Conservation (phyloP, 2,329 filamentous ascomycete species). For the Diaporthe amygdali region DNA sequence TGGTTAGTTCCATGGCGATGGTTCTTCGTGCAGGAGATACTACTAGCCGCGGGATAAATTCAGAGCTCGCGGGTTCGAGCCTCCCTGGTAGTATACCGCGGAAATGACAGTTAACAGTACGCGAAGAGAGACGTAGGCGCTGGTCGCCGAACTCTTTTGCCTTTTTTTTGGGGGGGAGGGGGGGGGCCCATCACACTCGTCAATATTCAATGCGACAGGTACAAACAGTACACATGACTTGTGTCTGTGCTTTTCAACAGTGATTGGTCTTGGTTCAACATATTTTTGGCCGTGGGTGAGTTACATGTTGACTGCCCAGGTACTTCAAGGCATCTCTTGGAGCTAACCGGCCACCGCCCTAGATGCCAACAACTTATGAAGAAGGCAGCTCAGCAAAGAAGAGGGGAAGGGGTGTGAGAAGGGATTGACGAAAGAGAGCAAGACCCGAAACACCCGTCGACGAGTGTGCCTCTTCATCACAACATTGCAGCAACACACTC, state of each 20-base stretch:
- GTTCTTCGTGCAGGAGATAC: neutral
- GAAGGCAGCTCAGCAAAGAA: neutral
- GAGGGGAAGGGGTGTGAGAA: neutral
- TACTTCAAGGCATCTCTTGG: too few species aligned
- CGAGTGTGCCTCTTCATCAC: too few species aligned
- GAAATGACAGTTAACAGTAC: neutral
- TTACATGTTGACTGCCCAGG: too few species aligned
- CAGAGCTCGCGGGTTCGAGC: neutral
- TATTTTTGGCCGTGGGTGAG: too few species aligned
- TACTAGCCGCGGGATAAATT: neutral
- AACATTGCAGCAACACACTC: too few species aligned
- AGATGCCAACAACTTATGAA: neutral
- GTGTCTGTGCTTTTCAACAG: neutral
- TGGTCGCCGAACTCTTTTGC: constrained; percentile 7
- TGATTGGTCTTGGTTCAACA: neutral
- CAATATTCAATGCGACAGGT: neutral
- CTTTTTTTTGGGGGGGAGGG: too few species aligned
- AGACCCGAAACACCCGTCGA: too few species aligned
- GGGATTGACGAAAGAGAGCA: neutral
- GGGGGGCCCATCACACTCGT: neutral
- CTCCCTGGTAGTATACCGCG: constrained; percentile 1
- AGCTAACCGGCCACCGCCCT: neutral
- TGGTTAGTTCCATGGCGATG: neutral
- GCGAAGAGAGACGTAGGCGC: neutral
- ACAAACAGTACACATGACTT: neutral